phyloP scores from a whole-genome alignment of 768 basidiomycete genomes.

The Mycena leptocephala region DNA sequence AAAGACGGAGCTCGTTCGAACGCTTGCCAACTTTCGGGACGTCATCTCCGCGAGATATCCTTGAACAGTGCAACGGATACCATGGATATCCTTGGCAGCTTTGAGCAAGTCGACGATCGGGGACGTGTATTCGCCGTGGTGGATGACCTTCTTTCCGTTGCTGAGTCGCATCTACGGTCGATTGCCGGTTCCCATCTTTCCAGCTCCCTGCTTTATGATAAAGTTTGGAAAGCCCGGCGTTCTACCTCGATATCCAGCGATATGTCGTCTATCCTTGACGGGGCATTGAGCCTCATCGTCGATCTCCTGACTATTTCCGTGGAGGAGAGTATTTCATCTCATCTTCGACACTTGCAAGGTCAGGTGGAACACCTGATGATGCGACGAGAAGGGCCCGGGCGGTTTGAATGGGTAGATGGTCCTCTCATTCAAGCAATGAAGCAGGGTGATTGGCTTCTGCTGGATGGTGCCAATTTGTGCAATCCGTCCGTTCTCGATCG shows the following conservation, averaged over 20 bases:
- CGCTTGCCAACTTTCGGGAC: constrained; percentile 83
- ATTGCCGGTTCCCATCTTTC: constrained; percentile 46
- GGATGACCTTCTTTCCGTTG: constrained; percentile 56
- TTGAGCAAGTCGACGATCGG: constrained; percentile 89
- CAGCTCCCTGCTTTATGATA: constrained; percentile 37
- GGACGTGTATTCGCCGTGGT: constrained; percentile 57
- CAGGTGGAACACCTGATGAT: constrained; percentile 42
- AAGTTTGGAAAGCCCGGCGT: constrained; percentile 37
- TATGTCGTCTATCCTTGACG: constrained; percentile 39
- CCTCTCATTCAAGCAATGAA: constrained; percentile 91
- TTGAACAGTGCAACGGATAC: constrained; percentile 93
- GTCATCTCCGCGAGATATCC: constrained; percentile 77
- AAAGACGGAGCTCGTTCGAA: constrained; percentile 83
- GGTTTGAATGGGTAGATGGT: constrained; percentile 97
- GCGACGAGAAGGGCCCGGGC: constrained; percentile 56
- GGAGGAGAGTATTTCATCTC: constrained; percentile 32
- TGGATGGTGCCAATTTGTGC: constrained; percentile 96
- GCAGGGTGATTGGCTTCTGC: constrained; percentile 89
- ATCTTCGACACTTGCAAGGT: constrained; percentile 25
- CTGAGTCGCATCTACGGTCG: constrained; percentile 58
- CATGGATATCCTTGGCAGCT: constrained; percentile 94
- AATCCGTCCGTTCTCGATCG: constrained; percentile 96
- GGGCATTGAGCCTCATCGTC: constrained; percentile 46
- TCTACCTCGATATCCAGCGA: constrained; percentile 28
- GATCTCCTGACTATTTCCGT: constrained; percentile 38